Evolutionary conservation across 2,329 filamentous ascomycete genomes (phyloP), one percentile per base, ranked within the genome.

Genomic region (Paecilomyces dactylethromorphus): DNA sequence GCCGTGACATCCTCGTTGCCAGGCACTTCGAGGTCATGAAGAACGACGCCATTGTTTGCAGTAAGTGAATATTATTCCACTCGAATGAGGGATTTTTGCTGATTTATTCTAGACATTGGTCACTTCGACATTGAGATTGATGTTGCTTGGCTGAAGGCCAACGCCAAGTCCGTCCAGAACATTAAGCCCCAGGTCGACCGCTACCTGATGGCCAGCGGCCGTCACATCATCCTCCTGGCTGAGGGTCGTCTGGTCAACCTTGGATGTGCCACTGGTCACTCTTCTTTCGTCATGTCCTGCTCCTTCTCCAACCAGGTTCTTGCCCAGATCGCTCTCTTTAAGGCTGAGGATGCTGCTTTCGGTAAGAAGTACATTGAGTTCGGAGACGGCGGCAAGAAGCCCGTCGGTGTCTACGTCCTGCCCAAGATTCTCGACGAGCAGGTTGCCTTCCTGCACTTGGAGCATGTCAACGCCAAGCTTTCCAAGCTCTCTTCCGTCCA

Each of bases 281-380:
- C 92, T 69, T 97, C 93, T 56, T 99, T 99, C 81, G 94, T 99
- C 84, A 97, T 99, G 94, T 97, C 92, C 71, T 99, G 94, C 89
- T 97, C 93, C 65, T 99, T 99, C 89, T 96, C 92, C 86, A 99
- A 99, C 89, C 94, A 99, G 86, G 94, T 97, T 72, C 91, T 99
- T 78, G 94, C 94, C 68, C 94, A 99, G 85, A 97, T 99, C 82
- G 89, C 96, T 84, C 84, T 99, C 74, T 99, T 81, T 90, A 97
- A 97, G 89, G 88, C 87, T 72, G 84, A 88, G 71, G 92, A 97
- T 76, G 85, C 85, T 76, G 88, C 82, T 59, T 99, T 96, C 78
- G 86, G 88, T 80, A 82, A 90, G 81, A 97, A 97, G 86, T 96
- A 97, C 82, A 81, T 92, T 71, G 94, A 97, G 82, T 99, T 96